Base-by-base conservation (phyloP, 2,329 filamentous ascomycete species). In the Emmonsiellopsis sp. region DNA sequence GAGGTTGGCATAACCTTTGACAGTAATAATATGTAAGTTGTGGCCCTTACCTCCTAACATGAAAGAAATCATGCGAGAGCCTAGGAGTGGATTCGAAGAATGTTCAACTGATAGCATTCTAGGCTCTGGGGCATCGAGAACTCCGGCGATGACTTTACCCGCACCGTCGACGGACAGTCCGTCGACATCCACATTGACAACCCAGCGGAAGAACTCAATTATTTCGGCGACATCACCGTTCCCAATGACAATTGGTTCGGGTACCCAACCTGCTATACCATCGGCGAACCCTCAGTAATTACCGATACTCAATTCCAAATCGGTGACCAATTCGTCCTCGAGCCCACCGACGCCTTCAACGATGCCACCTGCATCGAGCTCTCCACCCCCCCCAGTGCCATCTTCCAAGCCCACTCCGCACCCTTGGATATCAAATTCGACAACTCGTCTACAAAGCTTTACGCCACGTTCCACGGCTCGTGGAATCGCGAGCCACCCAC, bases 201-300 rank as follows among this genome's bases (percentile, higher is more conserved):
- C 61, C 86, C 86, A 0, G 86, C 77, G 13, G 86, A 89, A 63
- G 84, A 89, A 67, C 68, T 90, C 65, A 88, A 89, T 67, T 87
- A 81, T 65, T 80, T 55, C 17, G 55, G 55, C 9, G 48, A 27
- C 5, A 46, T 55, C 27, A 42, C 49, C 39, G 36, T 37, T 9
- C 46, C 58, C 32, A 7, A 56, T 42, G 48, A 58, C 49, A 14
- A 63, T 2, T 87, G 88, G 66, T 85, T 84, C 62, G 86, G 86
- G 21, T 90, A 88, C 62, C 86, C 86, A 1, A 68, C 74, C 45
- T 89, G 86, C 70, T 86, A 82, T 60, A 74, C 85, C 0, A 73
- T 84, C 7, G 88, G 85, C 84, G 74, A 79, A 54, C 76, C 79
- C 0, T 62, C 69, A 11, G 66, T 70, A 27, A 70, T 79, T 62